These are phyloP conservation scores for Phytophthora pluvialis DNA, from an alignment of 352 stramenopile species.

Conservation along the genomic window DNA sequence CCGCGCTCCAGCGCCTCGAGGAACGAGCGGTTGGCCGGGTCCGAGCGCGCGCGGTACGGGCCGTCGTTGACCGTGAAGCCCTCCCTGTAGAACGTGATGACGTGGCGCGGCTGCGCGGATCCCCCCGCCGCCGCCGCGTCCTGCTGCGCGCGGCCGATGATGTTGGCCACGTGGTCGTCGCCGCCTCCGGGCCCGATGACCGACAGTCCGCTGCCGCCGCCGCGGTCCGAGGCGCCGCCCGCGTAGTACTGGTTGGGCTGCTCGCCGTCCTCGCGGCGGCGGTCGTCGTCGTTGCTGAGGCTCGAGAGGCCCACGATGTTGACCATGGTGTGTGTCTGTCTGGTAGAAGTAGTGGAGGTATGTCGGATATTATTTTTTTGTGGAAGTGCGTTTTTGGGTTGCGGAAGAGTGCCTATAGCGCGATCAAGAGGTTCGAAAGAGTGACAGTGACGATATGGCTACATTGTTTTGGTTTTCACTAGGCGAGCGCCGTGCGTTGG, in stretches of 20 bases:
- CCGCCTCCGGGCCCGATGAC: slow-evolving; percentile 65
- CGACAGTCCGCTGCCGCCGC: slow-evolving; percentile 78
- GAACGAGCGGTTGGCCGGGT: slow-evolving; percentile 78
- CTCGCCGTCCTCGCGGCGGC: slow-evolving; percentile 35
- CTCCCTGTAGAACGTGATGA: slow-evolving; percentile 88
- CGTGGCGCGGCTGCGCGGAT: slow-evolving; percentile 47
- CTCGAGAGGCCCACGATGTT: slow-evolving; percentile 88
- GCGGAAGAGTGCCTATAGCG: slow-evolving; percentile 18
- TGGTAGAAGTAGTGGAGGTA: neutral
- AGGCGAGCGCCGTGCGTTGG: slow-evolving; percentile 76
- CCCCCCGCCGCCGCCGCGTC: slow-evolving; percentile 46
- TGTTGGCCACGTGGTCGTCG: slow-evolving; percentile 76
- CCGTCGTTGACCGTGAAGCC: slow-evolving; percentile 88
- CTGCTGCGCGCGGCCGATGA: slow-evolving; percentile 82
- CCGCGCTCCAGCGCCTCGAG: slow-evolving; percentile 83
- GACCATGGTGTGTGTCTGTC: slow-evolving; percentile 44
- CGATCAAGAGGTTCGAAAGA: slow-evolving; percentile 7
- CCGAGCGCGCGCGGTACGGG: slow-evolving; percentile 70
- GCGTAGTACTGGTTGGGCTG: slow-evolving; percentile 79
- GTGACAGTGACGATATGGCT: slow-evolving; percentile 15
- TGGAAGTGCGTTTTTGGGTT: neutral
- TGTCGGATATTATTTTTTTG: neutral
- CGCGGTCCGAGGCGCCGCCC: slow-evolving; percentile 64
- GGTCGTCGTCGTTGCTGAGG: slow-evolving; percentile 56
- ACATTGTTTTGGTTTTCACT: slow-evolving; percentile 13